Base-by-base conservation (phyloP, 345 rosid genomes). In the Linum tenue region DNA sequence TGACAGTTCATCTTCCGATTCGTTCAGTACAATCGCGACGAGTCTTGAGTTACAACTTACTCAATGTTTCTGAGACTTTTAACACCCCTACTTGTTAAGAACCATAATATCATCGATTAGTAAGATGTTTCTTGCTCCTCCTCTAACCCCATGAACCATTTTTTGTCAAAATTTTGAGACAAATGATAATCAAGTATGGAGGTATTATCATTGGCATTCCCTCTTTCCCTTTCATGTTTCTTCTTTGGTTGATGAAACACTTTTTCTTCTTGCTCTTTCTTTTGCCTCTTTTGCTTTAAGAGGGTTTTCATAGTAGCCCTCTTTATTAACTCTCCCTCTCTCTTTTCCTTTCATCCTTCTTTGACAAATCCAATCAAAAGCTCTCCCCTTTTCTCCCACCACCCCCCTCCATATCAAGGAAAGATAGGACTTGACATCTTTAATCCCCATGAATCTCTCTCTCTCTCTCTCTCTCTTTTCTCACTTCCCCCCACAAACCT, bases 341-440 rank as follows among this genome's bases (percentile, higher is more conserved):
- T 12, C 50, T 37, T 63, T 48, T 55, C 38, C 42, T 67, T 16
- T 39, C 50, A 10, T 70, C 69, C 58, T 61, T 55, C 70, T 61
- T 60, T 63, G 78, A 55, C 71, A 71, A 66, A 76, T 58, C 76
- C 74, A 78, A 73, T 75, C 79, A 75, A 71, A 75, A 81, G 65
- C 76, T 51, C 64, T 58, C 73, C 60, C 65, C 65, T 67, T 70
- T 36, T 1, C 35, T 50, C 53, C 51, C 11, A 22, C 31, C 31
- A 22, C 31, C 51, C 51, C n/a, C 8, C 51, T 44, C 51, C 37
- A 41, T 10, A 37, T 31, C 7, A 56, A 66, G 64, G 42, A 65
- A 57, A 63, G 74, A 70, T 59, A 60, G 67, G 79, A 73, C 69
- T 60, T 42, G 72, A 70, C 72, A 69, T 15, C 74, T 77, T 75